Evolutionary conservation across 306 rosid genomes (phyloP).

Genomic region (Cicer pinnatifidum): DNA sequence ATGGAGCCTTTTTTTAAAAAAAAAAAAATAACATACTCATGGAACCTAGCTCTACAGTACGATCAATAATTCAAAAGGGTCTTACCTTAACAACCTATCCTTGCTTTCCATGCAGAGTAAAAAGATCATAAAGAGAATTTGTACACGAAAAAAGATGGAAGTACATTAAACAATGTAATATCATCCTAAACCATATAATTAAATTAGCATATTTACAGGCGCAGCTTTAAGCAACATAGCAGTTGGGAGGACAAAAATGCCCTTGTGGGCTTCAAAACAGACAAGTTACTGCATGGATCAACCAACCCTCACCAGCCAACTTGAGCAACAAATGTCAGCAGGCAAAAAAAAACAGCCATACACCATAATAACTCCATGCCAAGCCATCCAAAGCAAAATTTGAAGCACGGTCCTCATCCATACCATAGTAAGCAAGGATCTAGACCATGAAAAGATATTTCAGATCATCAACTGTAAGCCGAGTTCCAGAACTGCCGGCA

Average conservation of each 20-base stretch:
- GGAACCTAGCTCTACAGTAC: conserved; percentile 10
- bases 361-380: background rate
- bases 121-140: conserved; percentile 13
- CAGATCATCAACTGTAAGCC: conserved; percentile 93
- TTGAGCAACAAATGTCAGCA: conserved; percentile 40
- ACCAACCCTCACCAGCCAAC: conserved; percentile 30
- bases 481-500: conserved; percentile 68
- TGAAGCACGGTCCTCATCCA: conserved; percentile 30
- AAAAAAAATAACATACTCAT: background rate
- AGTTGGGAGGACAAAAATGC: conserved; percentile 50
- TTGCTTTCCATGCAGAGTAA: conserved; percentile 23
- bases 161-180: conserved; percentile 25
- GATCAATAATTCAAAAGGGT: background rate
- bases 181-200: conserved; percentile 40
- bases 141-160: conserved; percentile 12
- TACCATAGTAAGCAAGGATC: conserved; percentile 10
- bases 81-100: conserved; percentile 10
- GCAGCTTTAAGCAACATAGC: conserved; percentile 45
- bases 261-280: conserved; percentile 48
- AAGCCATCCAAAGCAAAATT: conserved; percentile 31
- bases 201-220: conserved; percentile 57
- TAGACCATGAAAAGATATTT: conserved; percentile 93
- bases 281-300: conserved; percentile 32
- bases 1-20: background rate
- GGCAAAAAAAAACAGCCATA: conserved; percentile 40